Conservation (phyloP, 352 stramenopile genomes). For the Phytophthora multivora region DNA sequence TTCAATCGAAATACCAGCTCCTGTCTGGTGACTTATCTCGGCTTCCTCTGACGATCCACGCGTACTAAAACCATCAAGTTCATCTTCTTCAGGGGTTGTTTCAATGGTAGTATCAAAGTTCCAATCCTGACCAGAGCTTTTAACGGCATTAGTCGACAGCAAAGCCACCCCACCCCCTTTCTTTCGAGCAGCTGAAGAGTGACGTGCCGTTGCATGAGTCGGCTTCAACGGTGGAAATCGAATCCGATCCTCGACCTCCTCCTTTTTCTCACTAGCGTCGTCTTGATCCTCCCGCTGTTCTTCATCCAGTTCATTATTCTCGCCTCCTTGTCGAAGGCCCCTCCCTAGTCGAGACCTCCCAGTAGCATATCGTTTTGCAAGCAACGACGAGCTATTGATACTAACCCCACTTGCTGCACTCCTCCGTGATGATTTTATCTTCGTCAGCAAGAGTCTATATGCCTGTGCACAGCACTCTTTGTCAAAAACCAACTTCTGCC, state of each 20-base stretch:
- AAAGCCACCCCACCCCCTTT: slow-evolving; percentile 5
- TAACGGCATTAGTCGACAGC: background rate
- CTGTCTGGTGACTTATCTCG: background rate
- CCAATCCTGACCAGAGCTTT: slow-evolving; percentile 13
- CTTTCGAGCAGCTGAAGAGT: background rate
- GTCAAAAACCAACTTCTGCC: slow-evolving; percentile 72
- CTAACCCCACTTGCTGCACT: slow-evolving; percentile 20
- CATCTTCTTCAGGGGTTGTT: slow-evolving; percentile 12
- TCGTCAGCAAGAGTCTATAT: slow-evolving; percentile 61
- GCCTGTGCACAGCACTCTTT: slow-evolving; percentile 65
- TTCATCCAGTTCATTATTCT: slow-evolving; percentile 23
- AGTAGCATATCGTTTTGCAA: slow-evolving; percentile 22
- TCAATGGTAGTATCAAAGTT: slow-evolving; percentile 43
- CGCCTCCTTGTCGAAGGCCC: background rate
- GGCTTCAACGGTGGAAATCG: slow-evolving; percentile 19
- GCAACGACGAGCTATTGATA: slow-evolving; percentile 27
- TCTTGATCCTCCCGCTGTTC: slow-evolving; percentile 12
- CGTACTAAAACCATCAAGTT: background rate
- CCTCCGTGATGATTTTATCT: slow-evolving; percentile 57
- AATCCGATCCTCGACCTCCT: slow-evolving; percentile 3
- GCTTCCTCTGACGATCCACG: background rate
- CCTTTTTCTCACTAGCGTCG: background rate
- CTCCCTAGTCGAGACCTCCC: background rate
- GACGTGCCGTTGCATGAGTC: background rate
- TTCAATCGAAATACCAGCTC: slow-evolving; percentile 39